Base-by-base conservation (phyloP, 1,284 basidiomycete species). In the Ceratobasidium theobromae region DNA sequence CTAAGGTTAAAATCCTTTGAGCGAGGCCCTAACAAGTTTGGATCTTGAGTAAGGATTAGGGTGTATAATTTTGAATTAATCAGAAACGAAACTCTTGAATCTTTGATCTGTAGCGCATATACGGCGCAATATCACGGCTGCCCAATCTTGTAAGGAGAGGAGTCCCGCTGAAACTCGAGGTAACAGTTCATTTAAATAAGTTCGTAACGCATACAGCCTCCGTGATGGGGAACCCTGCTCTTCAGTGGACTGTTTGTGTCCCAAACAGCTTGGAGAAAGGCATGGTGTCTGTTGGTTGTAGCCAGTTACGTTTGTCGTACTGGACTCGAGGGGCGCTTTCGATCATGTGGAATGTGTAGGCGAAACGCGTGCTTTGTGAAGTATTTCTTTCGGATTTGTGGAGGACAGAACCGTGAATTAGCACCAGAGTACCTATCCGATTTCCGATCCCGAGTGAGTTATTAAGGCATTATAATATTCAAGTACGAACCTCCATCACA, bases 311-410 rank as follows among this genome's bases (percentile, higher is more conserved):
- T 70, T 83, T 81, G 68, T 92, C 89, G 69, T 91, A 92, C 52
- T 73, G 72, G 1, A 86, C 87, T 70, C 84, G 74, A 0, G 86
- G 84, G 6, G 84, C 77, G 0, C 85, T 84, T 62, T 92, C 90
- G 49, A 92, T 86, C 88, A 91, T 95, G 73, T 97, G 95, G 77
- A 97, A 97, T 1, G 94, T 96, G 75, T 96, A 97, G 38, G 93
- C 93, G 72, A 91, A 92, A 18, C 95, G 84, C 1, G 91, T 93
- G 72, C 80, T 80, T 66, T 75, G 79, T 74, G 81, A 88, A 14
- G 80, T 87, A 73, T 92, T 97, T 53, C 84, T 83, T 74, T 92
- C 90, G 0, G 91, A 93, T 76, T 90, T 92, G 79, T 98, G 95
- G 70, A 96, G 78, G 1, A 95, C 91, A 51, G 83, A 86, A 0